phyloP scores from a whole-genome alignment of 108 stramenopile genomes.

The Cyclotella cryptica region DNA sequence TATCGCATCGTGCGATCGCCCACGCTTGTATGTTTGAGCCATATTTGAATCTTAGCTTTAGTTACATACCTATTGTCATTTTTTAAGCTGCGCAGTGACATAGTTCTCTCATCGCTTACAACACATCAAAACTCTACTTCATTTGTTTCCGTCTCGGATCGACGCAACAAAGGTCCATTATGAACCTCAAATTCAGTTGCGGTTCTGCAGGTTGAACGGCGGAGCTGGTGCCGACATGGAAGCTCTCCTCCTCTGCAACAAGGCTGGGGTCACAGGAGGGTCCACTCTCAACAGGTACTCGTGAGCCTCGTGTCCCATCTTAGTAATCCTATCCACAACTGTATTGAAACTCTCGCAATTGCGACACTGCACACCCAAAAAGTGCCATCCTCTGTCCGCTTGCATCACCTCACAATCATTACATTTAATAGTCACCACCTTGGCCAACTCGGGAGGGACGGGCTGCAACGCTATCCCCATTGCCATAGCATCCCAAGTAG shows the following conservation, averaged over 20 bases:
- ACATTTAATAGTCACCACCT: constrained; percentile 83
- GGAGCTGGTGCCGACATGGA: constrained; percentile 12
- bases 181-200: background rate
- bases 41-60: too few relatives aligned
- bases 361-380: constrained; percentile 76
- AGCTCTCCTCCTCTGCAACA: constrained; percentile 15
- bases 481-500: constrained; percentile 87
- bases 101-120: too few relatives aligned
- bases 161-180: too few relatives aligned
- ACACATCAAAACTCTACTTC: too few relatives aligned
- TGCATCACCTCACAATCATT: constrained; percentile 81
- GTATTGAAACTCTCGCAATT: constrained; percentile 85
- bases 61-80: too few relatives aligned
- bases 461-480: constrained; percentile 80
- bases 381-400: constrained; percentile 81
- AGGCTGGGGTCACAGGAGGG: background rate
- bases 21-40: too few relatives aligned
- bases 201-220: constrained; percentile 4
- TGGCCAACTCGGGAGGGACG: constrained; percentile 81
- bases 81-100: too few relatives aligned
- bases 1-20: too few relatives aligned
- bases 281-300: constrained; percentile 61
- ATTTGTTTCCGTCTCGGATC: too few relatives aligned
- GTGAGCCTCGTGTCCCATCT: constrained; percentile 81
- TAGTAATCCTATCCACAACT: constrained; percentile 74